Percentiles rank a stretch among this genome's conserved stretches.
Evolutionary conservation across 1,284 basidiomycete genomes (phyloP).

Genomic region (Fereydounia khargensis): DNA sequence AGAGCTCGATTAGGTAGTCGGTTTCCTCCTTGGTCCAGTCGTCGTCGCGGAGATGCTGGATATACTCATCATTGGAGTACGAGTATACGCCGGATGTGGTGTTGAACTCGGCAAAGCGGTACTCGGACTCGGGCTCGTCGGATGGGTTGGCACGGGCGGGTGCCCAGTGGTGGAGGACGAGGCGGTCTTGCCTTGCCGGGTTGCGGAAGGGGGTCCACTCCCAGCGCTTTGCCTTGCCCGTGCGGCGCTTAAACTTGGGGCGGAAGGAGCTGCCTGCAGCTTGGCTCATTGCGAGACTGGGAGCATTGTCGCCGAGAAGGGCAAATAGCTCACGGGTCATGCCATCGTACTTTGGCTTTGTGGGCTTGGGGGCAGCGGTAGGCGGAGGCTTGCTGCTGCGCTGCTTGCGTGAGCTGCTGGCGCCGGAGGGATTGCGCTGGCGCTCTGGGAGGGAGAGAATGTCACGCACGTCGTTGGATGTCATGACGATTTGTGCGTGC

Average conservation of each 20-base stretch:
- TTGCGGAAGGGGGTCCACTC: slow-evolving; percentile 48
- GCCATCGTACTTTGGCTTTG: slow-evolving; percentile 61
- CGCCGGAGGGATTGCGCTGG: slow-evolving; percentile 3
- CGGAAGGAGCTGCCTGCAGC: slow-evolving; percentile 61
- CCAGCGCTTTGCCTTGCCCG: slow-evolving; percentile 60
- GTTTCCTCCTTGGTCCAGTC: slow-evolving; percentile 95
- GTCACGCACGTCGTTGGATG: slow-evolving; percentile 50
- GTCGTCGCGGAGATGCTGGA: slow-evolving; percentile 72
- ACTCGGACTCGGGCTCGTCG: slow-evolving; percentile 35
- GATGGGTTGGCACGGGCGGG: slow-evolving; percentile 4
- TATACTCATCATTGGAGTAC: slow-evolving; percentile 91
- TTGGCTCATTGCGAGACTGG: slow-evolving; percentile 64
- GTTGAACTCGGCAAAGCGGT: slow-evolving; percentile 78
- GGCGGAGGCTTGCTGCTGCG: slow-evolving; percentile 15
- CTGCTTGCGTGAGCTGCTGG: no score
- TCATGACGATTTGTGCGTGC: no score
- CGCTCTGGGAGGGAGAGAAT: slow-evolving; percentile 47
- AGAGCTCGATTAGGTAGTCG: slow-evolving; percentile 81
- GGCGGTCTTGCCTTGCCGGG: slow-evolving; percentile 43
- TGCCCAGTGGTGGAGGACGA: slow-evolving; percentile 50
- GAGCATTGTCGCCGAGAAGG: slow-evolving; percentile 86
- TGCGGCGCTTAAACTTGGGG: slow-evolving; percentile 82
- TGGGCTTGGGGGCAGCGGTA: background rate
- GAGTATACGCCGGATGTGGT: slow-evolving; percentile 69
- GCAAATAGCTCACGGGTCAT: slow-evolving; percentile 90